Evolutionary conservation across 345 rosid species (phyloP), one percentile per base, ranked within the genome.

Genomic region (Leavenworthia alabamica): DNA sequence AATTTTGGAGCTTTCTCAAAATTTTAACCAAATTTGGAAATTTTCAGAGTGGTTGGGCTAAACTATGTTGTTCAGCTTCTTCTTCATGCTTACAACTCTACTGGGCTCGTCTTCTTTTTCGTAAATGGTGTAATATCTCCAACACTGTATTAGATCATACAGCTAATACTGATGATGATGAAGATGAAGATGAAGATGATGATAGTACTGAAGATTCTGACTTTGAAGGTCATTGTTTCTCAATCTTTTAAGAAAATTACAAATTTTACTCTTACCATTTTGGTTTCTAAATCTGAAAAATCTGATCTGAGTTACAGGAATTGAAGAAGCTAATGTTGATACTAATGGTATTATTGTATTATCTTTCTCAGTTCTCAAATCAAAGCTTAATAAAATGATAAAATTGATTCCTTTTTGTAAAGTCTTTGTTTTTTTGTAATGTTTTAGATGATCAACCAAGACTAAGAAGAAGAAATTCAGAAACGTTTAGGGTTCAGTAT

Each of bases 401-500:
- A 8, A 6, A 17, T 53, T 19, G 24, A 53, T 15, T 29, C 1
- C 9, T 15, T 16, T 15, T 9, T 16, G 31, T 16, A 5, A 22
- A 45, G 16, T 52, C 0, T 52, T 32, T n/a, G n/a, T 29, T 50
- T 39, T 26, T 40, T 1, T 64, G 58, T 9, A 49, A 62, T 62
- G 67, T 23, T 49, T 35, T 49, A 62, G 67, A 62, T 62, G 12
- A 20, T 26, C 7, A 62, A 39, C 67, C 67, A 1, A 28, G 23
- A 76, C 15, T 69, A 67, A 81, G 95, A 70, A 79, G 95, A 62
- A 75, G 93, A 33, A 83, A 85, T 29, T 87, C 97, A 3, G 96
- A 90, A 75, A 90, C 96, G 23, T 87, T 76, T 59, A 77, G 97
- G 60, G 73, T 75, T 8, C 97, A 90, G 65, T 90, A 90, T 68